Evolutionary conservation across 352 stramenopile genomes (phyloP).

Genomic region (Phytophthora pistaciae): DNA sequence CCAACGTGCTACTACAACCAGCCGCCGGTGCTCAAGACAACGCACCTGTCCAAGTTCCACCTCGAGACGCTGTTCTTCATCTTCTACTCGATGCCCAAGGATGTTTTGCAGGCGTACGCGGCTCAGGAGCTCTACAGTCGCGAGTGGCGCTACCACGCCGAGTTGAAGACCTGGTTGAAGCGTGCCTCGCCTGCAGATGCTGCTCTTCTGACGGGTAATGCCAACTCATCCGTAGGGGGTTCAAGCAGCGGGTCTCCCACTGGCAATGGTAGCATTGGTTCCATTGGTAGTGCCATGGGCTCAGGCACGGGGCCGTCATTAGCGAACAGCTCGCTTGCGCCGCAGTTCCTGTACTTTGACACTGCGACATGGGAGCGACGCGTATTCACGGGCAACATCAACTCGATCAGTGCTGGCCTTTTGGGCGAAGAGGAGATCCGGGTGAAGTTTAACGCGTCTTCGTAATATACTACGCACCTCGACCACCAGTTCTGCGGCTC

Average conservation of each 20-base stretch:
- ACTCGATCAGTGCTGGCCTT: conserved; percentile 87
- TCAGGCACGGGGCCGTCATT: conserved; percentile 38
- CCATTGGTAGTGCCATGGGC: conserved; percentile 69
- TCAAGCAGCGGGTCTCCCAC: conserved; percentile 38
- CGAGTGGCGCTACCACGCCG: conserved; percentile 98
- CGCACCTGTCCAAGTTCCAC: conserved; percentile 98
- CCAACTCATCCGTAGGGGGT: conserved; percentile 34
- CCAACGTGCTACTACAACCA: conserved; percentile 93
- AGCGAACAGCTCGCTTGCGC: conserved; percentile 48
- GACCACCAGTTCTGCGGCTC: conserved; percentile 30
- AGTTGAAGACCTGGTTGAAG: conserved; percentile 98
- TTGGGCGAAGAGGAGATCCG: conserved; percentile 95
- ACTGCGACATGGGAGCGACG: conserved; percentile 95
- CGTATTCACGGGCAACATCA: conserved; percentile 93
- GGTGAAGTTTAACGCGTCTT: conserved; percentile 93
- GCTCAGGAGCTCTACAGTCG: conserved; percentile 92
- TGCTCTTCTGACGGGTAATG: conserved; percentile 56
- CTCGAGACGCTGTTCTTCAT: conserved; percentile 99
- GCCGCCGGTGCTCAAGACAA: conserved; percentile 97
- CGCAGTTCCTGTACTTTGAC: conserved; percentile 97
- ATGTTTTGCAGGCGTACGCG: conserved; percentile 95
- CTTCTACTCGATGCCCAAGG: conserved; percentile 99
- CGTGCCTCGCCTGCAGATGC: conserved; percentile 69
- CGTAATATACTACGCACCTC: conserved; percentile 64
- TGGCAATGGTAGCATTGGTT: conserved; percentile 63